Base-by-base conservation (phyloP, 2,329 filamentous ascomycete genomes). In the Amauroascus verrucosus region DNA sequence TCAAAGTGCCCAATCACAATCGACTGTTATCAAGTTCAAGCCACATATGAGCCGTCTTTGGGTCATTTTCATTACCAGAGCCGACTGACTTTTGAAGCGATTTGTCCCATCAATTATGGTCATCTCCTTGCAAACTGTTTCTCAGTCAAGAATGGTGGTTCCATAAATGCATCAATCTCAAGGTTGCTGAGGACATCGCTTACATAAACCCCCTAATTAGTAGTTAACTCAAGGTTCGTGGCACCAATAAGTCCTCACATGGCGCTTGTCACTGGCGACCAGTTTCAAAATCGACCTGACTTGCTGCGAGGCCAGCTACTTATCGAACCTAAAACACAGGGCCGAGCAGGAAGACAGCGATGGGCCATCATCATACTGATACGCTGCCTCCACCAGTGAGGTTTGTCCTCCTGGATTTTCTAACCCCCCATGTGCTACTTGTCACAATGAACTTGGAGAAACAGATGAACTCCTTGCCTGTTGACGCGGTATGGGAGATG, bases 391-490 rank as follows among this genome's bases (percentile, higher is more conserved):
- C 57, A 6, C 37, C 46, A 8, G 53, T 57, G 47, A 57, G n/a
- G 18, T 55, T 38, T 26, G 53, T 57, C 30, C 47, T 46, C 33
- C 50, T 58, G 11, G 53, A 54, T 11, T 73, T 70, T 30, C 73
- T 72, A 22, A 32, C 46, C 14, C 67, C 69, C 5, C 65, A 68
- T 6, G 62, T 75, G 59, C 62, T 75, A 49, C 64, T 76, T 57
- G 67, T 76, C 57, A 70, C 73, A 54, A 69, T 74, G 54, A 67
- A 70, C 50, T 63, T 70, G 13, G 63, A 65, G 32, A 62, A 65
- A 32, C 62, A 65, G 44, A 67, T 71, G 58, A 74, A 74, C 60
- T 70, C 67, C 33, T 63, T 74, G 53, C 64, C 65, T 22, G 61
- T 61, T 24, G 59, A 64, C 3, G 68, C 65, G 16, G 66, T 71